Evolutionary conservation across 1,139 yeast genomes (phyloP).

Genomic region (Candida sanyaensis): DNA sequence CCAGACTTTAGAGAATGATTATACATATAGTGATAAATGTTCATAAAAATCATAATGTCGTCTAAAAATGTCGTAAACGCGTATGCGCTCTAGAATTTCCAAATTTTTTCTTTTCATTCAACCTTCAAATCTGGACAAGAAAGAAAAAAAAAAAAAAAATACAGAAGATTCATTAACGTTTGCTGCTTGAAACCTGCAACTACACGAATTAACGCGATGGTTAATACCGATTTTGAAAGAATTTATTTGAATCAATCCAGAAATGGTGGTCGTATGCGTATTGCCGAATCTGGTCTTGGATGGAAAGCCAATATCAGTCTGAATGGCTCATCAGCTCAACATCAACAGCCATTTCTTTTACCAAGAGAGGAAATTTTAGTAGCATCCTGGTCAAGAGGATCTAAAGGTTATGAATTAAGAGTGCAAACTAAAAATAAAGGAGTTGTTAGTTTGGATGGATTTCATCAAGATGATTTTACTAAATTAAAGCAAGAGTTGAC

Average conservation of each 20-base stretch:
- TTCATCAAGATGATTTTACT: conserved; percentile 79
- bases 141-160: background rate
- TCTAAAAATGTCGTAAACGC: conserved; percentile 2
- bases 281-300: conserved; percentile 94
- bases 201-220: conserved; percentile 25
- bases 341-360: conserved; percentile 70
- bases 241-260: conserved; percentile 87
- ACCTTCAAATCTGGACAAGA: background rate
- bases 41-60: background rate
- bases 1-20: background rate
- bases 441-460: conserved; percentile 87
- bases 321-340: conserved; percentile 23
- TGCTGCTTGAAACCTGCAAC: background rate
- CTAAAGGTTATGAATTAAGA: conserved; percentile 87
- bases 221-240: conserved; percentile 71
- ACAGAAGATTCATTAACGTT: background rate
- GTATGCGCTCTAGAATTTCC: background rate
- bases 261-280: conserved; percentile 84
- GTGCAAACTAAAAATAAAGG: conserved; percentile 89
- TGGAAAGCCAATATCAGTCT: conserved; percentile 67
- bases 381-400: conserved; percentile 90
- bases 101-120: background rate
- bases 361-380: conserved; percentile 83
- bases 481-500: conserved; percentile 82
- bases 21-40: background rate